Percentiles rank a stretch among this genome's conserved stretches.
Evolutionary conservation across 1,139 yeast genomes (phyloP).

Genomic region (Yamadazyma trypodendri): DNA sequence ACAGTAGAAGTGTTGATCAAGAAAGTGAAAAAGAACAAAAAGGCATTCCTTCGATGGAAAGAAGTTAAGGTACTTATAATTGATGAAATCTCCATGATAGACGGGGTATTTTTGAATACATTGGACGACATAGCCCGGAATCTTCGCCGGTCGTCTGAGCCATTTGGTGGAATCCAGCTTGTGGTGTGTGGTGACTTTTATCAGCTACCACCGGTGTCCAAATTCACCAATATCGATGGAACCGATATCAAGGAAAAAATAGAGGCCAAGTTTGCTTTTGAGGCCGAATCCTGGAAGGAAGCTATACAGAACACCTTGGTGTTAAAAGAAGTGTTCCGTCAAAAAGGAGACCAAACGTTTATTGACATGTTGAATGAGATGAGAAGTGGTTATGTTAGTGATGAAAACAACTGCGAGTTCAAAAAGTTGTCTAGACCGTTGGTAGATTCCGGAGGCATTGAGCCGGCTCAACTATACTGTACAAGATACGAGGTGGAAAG

Average conservation of each 20-base stretch:
- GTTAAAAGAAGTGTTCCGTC: constrained; percentile 83
- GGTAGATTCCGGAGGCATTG: constrained; percentile 62
- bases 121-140: constrained; percentile 62
- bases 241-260: constrained; percentile 17
- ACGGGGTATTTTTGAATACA: constrained; percentile 70
- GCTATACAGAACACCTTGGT: constrained; percentile 67
- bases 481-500: constrained; percentile 80
- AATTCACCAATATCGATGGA: constrained; percentile 24
- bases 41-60: constrained; percentile 61
- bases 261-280: constrained; percentile 65
- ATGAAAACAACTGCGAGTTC: constrained; percentile 55
- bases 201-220: constrained; percentile 81
- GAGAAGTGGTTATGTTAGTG: constrained; percentile 68
- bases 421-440: constrained; percentile 55
- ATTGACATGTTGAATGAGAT: constrained; percentile 85
- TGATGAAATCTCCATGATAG: constrained; percentile 91
- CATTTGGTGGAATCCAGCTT: constrained; percentile 89
- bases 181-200: constrained; percentile 88
- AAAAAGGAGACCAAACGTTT: constrained; percentile 75
- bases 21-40: constrained; percentile 55
- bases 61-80: constrained; percentile 63
- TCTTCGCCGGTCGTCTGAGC: constrained; percentile 48
- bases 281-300: constrained; percentile 69
- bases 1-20: constrained; percentile 40
- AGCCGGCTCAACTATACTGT: constrained; percentile 84